Conservation (phyloP, 768 basidiomycete species). For the Lentinus brumalis region DNA sequence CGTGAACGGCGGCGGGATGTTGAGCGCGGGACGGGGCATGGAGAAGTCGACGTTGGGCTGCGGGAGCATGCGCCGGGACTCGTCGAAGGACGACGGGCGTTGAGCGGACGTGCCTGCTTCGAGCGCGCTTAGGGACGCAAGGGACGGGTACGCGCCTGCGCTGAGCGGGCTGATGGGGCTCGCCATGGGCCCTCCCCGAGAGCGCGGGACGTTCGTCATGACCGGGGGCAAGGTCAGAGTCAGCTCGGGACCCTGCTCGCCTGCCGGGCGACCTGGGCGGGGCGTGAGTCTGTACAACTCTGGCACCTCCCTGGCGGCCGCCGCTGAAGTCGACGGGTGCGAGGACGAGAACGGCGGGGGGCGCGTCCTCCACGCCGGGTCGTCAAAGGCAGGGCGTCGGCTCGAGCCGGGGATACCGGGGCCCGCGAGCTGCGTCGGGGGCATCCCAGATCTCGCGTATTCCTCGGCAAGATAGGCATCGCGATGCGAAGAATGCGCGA, state of each 20-base stretch:
- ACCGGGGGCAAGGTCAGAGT: constrained; percentile 16
- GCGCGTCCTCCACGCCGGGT: constrained; percentile 9
- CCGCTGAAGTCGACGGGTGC: constrained; percentile 9
- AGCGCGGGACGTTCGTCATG: constrained; percentile 12
- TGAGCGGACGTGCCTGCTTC: constrained; percentile 9
- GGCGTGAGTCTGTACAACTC: constrained; percentile 15
- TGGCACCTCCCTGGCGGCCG: constrained; percentile 9
- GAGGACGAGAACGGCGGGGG: constrained; percentile 4
- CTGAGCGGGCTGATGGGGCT: constrained; percentile 7
- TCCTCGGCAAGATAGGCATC: constrained; percentile 21
- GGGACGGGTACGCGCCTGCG: constrained; percentile 10
- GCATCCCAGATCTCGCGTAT: constrained; percentile 18
- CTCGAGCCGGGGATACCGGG: constrained; percentile 31
- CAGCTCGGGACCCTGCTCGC: constrained; percentile 14
- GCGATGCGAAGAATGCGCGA: constrained; percentile 14
- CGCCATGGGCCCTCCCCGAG: neutral
- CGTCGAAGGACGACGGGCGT: constrained; percentile 6
- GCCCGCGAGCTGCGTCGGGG: constrained; percentile 28
- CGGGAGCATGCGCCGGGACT: constrained; percentile 15
- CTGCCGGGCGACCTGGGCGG: constrained; percentile 9
- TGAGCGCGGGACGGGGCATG: constrained; percentile 21
- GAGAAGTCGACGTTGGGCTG: constrained; percentile 25
- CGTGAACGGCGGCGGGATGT: constrained; percentile 58
- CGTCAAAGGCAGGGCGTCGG: constrained; percentile 6
- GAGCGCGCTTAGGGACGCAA: constrained; percentile 15